phyloP scores from a whole-genome alignment of 768 basidiomycete species.

The Russula olivacea region DNA sequence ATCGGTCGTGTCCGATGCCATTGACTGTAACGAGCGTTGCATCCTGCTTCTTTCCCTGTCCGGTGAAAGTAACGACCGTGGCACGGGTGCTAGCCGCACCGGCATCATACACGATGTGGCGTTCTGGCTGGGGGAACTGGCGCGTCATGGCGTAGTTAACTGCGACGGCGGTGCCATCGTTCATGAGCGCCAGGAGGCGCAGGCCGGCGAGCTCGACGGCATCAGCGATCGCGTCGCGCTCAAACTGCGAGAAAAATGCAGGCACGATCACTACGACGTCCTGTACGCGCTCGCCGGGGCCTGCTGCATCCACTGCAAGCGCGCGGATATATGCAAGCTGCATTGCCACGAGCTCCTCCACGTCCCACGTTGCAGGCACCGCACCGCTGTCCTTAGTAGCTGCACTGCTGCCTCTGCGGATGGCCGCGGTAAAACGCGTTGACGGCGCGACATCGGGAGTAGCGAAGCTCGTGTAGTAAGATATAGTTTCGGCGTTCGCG shows the following conservation, averaged over 20 bases:
- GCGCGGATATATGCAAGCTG: conserved; percentile 86
- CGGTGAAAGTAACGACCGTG: conserved; percentile 64
- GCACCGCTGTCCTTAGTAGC: neutral
- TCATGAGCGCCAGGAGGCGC: conserved; percentile 73
- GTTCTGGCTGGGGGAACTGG: conserved; percentile 69
- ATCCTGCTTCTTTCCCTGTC: conserved; percentile 40
- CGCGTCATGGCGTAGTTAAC: conserved; percentile 98
- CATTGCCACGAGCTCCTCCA: conserved; percentile 92
- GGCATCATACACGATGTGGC: conserved; percentile 91
- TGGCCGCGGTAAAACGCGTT: conserved; percentile 39
- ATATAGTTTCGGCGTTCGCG: conserved; percentile 31
- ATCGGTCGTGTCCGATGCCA: conserved; percentile 78
- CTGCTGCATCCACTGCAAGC: conserved; percentile 70
- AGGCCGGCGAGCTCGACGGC: conserved; percentile 90
- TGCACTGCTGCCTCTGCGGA: conserved; percentile 48
- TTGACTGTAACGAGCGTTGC: conserved; percentile 70
- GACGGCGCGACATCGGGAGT: conserved; percentile 54
- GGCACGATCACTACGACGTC: conserved; percentile 91
- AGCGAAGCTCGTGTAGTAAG: conserved; percentile 43
- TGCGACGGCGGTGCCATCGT: conserved; percentile 93
- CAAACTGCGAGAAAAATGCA: conserved; percentile 81
- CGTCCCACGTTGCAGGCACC: conserved; percentile 51
- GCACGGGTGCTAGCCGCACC: conserved; percentile 80
- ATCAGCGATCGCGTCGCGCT: conserved; percentile 87
- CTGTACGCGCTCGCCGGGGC: conserved; percentile 55